These are phyloP conservation scores for Dimocarpus longan DNA, from an alignment of 345 rosid genomes.

Conservation along the genomic window DNA sequence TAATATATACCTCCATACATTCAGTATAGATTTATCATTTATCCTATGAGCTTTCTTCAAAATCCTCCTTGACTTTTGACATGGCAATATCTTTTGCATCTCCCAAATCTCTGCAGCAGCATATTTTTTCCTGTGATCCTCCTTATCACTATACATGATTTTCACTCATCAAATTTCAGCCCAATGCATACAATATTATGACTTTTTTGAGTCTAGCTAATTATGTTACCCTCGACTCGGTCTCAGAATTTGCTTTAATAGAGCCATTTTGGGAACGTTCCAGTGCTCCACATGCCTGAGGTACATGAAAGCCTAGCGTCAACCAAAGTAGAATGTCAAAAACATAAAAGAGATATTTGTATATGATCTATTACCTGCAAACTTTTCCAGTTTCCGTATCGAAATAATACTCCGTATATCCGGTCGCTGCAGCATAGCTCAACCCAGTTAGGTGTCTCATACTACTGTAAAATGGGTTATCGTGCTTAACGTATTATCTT, in stretches of 20 bases:
- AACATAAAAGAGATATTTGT: not conserved
- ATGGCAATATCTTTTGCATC: too few relatives aligned
- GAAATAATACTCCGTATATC: conserved; percentile 84
- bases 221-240: conserved; percentile 52
- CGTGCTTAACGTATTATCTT: not conserved
- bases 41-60: too few relatives aligned
- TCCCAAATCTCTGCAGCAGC: too few relatives aligned
- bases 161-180: too few relatives aligned
- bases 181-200: too few relatives aligned
- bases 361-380: conserved; percentile 54
- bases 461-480: not conserved
- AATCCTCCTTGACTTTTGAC: too few relatives aligned
- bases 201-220: too few relatives aligned
- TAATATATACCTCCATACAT: too few relatives aligned
- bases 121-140: too few relatives aligned
- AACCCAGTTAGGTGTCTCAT: not conserved
- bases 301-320: not conserved
- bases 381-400: conserved; percentile 72
- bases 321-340: not conserved
- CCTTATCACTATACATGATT: too few relatives aligned
- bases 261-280: conserved; percentile 90
- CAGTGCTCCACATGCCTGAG: conserved; percentile 89
- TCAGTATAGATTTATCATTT: too few relatives aligned
- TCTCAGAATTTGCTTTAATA: conserved; percentile 70
- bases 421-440: conserved; percentile 63